phyloP scores from a whole-genome alignment of 2,329 filamentous ascomycete species.

The Monosporascus cannonballus region DNA sequence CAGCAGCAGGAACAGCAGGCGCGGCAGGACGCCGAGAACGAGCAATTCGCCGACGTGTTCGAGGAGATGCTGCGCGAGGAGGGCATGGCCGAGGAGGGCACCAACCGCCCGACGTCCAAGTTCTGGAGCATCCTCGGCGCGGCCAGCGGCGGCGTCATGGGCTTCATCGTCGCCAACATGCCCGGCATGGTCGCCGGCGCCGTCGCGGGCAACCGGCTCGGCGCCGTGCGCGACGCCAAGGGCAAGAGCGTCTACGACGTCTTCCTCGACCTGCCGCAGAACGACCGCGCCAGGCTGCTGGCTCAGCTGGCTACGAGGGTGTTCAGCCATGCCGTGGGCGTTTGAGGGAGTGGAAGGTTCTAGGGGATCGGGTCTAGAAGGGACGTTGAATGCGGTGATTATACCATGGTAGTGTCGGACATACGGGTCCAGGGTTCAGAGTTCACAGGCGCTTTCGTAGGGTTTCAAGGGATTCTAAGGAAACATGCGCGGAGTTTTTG shows the following conservation, averaged over 20 bases:
- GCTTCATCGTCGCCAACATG: constrained; percentile 92
- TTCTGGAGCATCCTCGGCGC: constrained; percentile 89
- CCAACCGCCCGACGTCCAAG: constrained; percentile 55
- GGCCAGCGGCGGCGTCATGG: constrained; percentile 79
- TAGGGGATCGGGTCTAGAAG: not conserved
- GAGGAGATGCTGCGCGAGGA: constrained; percentile 88
- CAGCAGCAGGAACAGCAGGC: constrained; percentile 29
- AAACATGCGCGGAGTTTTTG: not conserved
- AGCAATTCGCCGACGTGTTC: constrained; percentile 84
- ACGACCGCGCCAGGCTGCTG: constrained; percentile 73
- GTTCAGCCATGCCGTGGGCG: constrained; percentile 70
- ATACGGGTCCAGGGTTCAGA: not conserved
- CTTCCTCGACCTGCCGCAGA: constrained; percentile 78
- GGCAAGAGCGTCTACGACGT: constrained; percentile 95
- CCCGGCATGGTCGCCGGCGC: constrained; percentile 84
- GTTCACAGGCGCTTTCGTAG: not conserved
- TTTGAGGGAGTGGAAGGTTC: constrained; percentile 22
- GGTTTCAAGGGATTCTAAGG: not conserved
- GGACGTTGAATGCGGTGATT: not conserved
- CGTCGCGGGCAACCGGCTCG: constrained; percentile 87
- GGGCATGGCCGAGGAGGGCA: constrained; percentile 68
- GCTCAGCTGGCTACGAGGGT: constrained; percentile 81
- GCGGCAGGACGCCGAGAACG: constrained; percentile 56
- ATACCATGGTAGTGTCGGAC: too few species aligned
- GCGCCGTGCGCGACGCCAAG: constrained; percentile 79